phyloP scores from a whole-genome alignment of 805 yeast genomes.

The Millerozyma miso region DNA sequence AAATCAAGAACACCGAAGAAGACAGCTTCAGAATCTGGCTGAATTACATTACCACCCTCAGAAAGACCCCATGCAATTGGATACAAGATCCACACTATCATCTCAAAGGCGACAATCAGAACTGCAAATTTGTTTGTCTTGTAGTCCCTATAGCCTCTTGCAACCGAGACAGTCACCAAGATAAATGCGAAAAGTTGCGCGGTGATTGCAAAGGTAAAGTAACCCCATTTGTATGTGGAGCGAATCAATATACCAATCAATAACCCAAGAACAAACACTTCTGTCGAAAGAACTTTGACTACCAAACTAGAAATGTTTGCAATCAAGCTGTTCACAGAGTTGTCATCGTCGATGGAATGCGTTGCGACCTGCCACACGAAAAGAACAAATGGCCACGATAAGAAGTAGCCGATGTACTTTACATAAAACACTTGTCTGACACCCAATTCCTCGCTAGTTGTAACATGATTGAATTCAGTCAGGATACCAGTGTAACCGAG shows the following conservation, averaged over 20 bases:
- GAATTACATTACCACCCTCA: conserved; percentile 62
- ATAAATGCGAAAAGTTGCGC: conserved; percentile 39
- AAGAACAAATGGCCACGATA: conserved; percentile 45
- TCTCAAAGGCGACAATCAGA: conserved; percentile 24
- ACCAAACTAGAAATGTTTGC: conserved; percentile 32
- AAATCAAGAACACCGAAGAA: conserved; percentile 59
- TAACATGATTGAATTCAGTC: conserved; percentile 47
- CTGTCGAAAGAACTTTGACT: conserved; percentile 41
- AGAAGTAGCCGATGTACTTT: conserved; percentile 55
- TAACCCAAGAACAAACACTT: conserved; percentile 48
- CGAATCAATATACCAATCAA: conserved; percentile 54
- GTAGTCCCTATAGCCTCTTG: conserved; percentile 4
- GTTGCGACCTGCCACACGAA: conserved; percentile 29
- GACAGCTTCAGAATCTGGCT: conserved; percentile 54
- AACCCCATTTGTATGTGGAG: conserved; percentile 66
- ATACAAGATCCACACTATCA: conserved; percentile 45
- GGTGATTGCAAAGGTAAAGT: conserved; percentile 50
- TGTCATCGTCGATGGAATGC: conserved; percentile 26
- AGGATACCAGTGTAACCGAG: conserved; percentile 50
- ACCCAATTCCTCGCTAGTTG: conserved; percentile 22
- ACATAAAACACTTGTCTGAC: conserved; percentile 54
- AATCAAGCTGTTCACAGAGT: conserved; percentile 26
- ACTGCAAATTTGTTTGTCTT: conserved; percentile 8
- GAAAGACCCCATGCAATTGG: conserved; percentile 49
- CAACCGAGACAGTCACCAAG: conserved; percentile 18